Evolutionary conservation across 208 protist genomes (phyloP).

Genomic region (Endotrypanum monterogeii): DNA sequence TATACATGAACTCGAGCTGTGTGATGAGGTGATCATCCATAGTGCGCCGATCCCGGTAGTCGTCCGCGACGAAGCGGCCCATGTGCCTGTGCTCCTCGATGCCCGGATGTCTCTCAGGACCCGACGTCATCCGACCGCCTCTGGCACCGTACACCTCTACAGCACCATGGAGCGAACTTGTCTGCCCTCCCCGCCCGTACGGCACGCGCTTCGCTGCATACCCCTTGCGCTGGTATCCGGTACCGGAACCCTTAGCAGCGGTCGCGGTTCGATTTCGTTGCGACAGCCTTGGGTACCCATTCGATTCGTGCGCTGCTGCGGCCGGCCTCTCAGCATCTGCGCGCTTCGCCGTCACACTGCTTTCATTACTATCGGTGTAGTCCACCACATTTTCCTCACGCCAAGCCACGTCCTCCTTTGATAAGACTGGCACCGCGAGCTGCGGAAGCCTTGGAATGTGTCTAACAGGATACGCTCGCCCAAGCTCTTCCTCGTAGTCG

Average conservation of each 20-base stretch:
- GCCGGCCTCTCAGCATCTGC: not conserved
- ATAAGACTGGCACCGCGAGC: constrained; percentile 10
- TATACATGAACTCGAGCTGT: constrained; percentile 31
- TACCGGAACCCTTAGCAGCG: not conserved
- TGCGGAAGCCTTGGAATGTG: constrained; percentile 13
- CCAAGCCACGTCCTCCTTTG: constrained; percentile 39
- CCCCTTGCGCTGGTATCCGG: not conserved
- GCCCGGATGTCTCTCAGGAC: not conserved
- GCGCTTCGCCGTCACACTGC: not conserved
- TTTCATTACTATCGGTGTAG: not conserved
- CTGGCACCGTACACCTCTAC: not conserved
- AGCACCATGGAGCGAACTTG: too few species aligned
- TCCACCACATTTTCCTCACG: constrained; percentile 1
- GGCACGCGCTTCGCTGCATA: not conserved
- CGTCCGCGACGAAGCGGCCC: constrained; percentile 45
- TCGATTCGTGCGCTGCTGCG: not conserved
- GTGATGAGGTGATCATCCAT: constrained; percentile 49
- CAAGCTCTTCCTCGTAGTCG: constrained; percentile 32
- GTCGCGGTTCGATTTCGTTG: not conserved
- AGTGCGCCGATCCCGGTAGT: constrained; percentile 37
- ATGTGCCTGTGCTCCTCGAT: constrained; percentile 31
- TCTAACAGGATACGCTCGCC: not conserved
- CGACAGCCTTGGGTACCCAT: not conserved
- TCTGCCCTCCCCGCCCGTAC: not conserved
- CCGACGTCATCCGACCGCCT: not conserved